Base-by-base conservation (phyloP, 805 yeast species). In the Starmerella bombi region DNA sequence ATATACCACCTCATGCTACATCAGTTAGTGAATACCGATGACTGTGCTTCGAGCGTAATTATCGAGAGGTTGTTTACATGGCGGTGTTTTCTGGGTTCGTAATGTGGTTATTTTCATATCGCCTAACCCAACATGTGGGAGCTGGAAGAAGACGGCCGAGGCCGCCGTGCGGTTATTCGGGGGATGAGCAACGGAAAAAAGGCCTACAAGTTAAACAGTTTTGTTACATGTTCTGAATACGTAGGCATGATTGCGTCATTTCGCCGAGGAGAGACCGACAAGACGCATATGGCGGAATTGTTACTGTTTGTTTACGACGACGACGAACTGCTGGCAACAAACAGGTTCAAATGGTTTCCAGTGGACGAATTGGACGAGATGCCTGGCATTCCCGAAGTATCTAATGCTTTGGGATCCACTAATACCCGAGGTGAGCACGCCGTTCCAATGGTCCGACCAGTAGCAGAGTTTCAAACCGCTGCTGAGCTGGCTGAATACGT, bases 201-300 rank as follows among this genome's bases (percentile, higher is more conserved):
- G 7, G 9, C 32, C 2, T 39, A 32, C 36, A 14, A 22, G 15
- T 20, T 23, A 8, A 49, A 48, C 3, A 50, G 45, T 16, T 19
- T 44, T 18, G 41, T 47, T 15, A 39, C 34, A 5, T 34, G 40
- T n/a, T 46, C 43, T 19, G 44, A 39, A 20, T 44, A 40, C 17
- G 40, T 33, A 4, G 50, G 50, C 1, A 21, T 38, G n/a, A 32
- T 48, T 5, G 17, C 41, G 2, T 30, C 41, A 10, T 38, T 48
- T 25, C 25, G 25, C 9, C 34, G 15, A 32, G 48, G 50, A 17
- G 46, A 40, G 27, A 27, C 48, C 16, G 41, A 36, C 5, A 22
- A 19, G 9, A 10, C 37, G 14, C 50, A 46, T 15, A 23, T 21
- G 7, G 50, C 33, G 5, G 41, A 43, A 32, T 34, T 46, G 20